Base-by-base conservation (phyloP, 768 basidiomycete genomes). In the Leccinum barrowsii region DNA sequence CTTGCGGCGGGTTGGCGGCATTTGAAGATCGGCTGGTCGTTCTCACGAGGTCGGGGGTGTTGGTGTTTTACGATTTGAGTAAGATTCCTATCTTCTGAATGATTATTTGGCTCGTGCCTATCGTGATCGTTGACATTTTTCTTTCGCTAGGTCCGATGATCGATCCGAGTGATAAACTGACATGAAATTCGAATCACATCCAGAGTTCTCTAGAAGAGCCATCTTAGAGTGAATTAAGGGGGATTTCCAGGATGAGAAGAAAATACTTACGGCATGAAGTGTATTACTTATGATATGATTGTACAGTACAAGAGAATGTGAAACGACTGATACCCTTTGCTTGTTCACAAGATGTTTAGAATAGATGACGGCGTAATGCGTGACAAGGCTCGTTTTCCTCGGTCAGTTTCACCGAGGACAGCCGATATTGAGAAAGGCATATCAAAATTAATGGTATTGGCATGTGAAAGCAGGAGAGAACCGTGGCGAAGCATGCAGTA, bases 11-110 rank as follows among this genome's bases (percentile, higher is more conserved):
- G 7, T 21, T 65, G 8, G 47, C 52, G 21, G 65, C 61, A n/a
- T 57, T 58, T 22, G 55, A 50, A 5, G 61, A 66, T 28, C 51
- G 28, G 35, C 51, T 66, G 15, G 52, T 50, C 21, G 60, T 66
- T 35, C 5, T 63, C 26, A 34, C 51, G 3, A 17, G 46, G 21
- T 56, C 52, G 11, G 22, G 32, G n/a, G 4, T 10, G 19, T 44
- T 62, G 32, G 24, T 57, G n/a, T 49, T 51, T 12, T 59, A 62
- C 44, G 64, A 65, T 59, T 5, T 65, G 35, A 57, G 64, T 65
- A n/a, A 58, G 63, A 24, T 19, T n/a, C 19, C 11, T 12, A 42
- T 42, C n/a, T 42, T 8, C n/a, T 42, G 40, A 19, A 13, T 28
- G 28, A 26, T 15, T 12, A 50, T n/a, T n/a, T 5, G 22, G 2